phyloP scores from a whole-genome alignment of 192 early-diverging fungal species.

The Lobosporangium transversale region DNA sequence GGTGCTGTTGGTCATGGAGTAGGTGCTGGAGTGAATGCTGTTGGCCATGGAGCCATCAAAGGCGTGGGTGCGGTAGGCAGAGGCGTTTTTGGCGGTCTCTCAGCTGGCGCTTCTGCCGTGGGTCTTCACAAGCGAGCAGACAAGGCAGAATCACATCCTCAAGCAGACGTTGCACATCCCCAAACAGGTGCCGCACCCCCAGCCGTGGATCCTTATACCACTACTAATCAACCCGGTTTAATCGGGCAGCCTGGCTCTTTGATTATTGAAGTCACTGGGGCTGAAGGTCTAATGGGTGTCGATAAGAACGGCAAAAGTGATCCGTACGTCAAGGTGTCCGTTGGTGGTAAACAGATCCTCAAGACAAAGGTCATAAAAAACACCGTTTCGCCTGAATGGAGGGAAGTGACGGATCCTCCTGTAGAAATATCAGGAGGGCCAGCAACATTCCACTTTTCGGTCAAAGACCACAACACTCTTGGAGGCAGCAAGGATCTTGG shows the following conservation, averaged over 20 bases:
- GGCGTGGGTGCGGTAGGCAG: constrained; percentile 50
- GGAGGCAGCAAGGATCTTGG: constrained; percentile 72
- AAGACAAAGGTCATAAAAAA: constrained; percentile 80
- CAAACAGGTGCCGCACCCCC: neutral
- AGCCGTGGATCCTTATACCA: neutral
- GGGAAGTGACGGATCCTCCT: constrained; percentile 45
- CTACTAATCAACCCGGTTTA: neutral
- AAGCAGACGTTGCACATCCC: neutral
- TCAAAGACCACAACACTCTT: constrained; percentile 79
- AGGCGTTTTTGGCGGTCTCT: constrained; percentile 44
- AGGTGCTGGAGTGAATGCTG: constrained; percentile 14
- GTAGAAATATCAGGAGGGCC: constrained; percentile 48
- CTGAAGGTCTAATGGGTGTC: constrained; percentile 56
- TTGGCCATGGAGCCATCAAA: constrained; percentile 33
- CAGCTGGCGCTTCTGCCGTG: constrained; percentile 35
- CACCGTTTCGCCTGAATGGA: constrained; percentile 72
- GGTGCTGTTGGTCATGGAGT: constrained; percentile 43
- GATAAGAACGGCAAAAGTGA: constrained; percentile 69
- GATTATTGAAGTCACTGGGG: constrained; percentile 55
- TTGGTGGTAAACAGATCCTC: constrained; percentile 67
- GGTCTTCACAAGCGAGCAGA: constrained; percentile 31
- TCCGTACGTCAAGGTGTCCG: constrained; percentile 71
- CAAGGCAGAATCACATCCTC: constrained; percentile 11
- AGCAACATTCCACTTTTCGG: constrained; percentile 60
- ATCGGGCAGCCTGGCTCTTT: constrained; percentile 47